phyloP scores from a whole-genome alignment of 108 stramenopile species.

The Skeletonema potamos region DNA sequence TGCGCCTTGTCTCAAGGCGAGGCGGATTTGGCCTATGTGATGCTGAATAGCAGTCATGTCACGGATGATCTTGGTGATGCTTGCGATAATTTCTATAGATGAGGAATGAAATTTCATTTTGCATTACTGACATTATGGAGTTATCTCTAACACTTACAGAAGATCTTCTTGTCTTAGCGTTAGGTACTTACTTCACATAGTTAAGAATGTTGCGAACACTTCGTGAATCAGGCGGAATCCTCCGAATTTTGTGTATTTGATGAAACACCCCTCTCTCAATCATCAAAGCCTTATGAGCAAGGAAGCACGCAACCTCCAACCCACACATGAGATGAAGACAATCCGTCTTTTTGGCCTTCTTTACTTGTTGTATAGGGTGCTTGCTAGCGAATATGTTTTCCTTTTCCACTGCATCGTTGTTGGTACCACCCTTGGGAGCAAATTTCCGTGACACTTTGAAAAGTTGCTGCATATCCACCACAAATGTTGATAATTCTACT shows the following conservation, averaged over 20 bases:
- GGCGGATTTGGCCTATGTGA: conserved; percentile 64
- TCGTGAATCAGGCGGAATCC: conserved; percentile 34
- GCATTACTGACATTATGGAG: no score
- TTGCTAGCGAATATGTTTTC: conserved; percentile 1
- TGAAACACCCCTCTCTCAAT: conserved; percentile 81
- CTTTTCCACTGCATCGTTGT: conserved; percentile 13
- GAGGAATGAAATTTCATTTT: background rate
- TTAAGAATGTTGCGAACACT: conserved; percentile 21
- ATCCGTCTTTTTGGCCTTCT: conserved; percentile 77
- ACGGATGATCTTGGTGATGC: conserved; percentile 39
- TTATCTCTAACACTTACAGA: no score
- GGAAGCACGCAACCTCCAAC: conserved; percentile 71
- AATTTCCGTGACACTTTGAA: conserved; percentile 79
- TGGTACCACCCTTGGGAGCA: conserved; percentile 32
- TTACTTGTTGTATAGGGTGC: conserved; percentile 16
- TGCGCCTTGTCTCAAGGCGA: conserved; percentile 76
- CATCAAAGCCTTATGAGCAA: conserved; percentile 78
- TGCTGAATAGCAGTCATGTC: conserved; percentile 41
- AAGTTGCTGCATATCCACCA: conserved; percentile 90
- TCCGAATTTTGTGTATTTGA: conserved; percentile 79
- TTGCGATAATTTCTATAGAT: conserved; percentile 44
- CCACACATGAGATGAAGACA: conserved; percentile 70
- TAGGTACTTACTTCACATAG: conserved; percentile 9
- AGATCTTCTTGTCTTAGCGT: no score
- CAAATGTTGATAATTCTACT: conserved; percentile 73